Conservation (phyloP, 1,139 yeast species). For the Candida freyschussii region DNA sequence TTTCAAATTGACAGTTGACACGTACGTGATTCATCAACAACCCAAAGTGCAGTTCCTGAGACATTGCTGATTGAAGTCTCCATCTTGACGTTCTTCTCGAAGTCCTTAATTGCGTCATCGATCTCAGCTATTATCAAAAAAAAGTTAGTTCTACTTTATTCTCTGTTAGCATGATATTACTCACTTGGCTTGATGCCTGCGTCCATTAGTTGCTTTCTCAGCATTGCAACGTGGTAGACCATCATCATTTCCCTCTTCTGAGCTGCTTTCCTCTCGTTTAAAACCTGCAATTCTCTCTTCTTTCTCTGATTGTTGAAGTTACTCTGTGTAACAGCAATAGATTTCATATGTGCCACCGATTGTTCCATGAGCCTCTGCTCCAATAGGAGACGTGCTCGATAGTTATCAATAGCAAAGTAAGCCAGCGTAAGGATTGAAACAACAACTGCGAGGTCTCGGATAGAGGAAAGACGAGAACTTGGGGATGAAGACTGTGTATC, state of each 20-base stretch:
- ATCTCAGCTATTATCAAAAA: conserved; percentile 31
- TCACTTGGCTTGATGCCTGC: conserved; percentile 45
- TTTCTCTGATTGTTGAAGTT: conserved; percentile 40
- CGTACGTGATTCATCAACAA: conserved; percentile 41
- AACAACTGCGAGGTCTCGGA: conserved; percentile 26
- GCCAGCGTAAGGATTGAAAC: conserved; percentile 28
- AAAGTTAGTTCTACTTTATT: no score
- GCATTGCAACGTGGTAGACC: conserved; percentile 59
- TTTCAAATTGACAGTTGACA: conserved; percentile 18
- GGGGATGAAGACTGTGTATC: conserved; percentile 1
- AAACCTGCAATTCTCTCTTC: conserved; percentile 41
- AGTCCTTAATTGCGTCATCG: conserved; percentile 47
- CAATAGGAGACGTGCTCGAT: conserved; percentile 37
- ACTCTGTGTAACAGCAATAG: conserved; percentile 39
- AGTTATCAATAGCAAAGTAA: conserved; percentile 50
- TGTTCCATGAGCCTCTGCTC: conserved; percentile 39
- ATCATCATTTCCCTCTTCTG: conserved; percentile 53
- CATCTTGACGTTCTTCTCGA: conserved; percentile 50
- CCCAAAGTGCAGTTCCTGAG: conserved; percentile 53
- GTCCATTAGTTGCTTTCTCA: conserved; percentile 53
- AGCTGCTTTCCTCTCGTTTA: conserved; percentile 43
- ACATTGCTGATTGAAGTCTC: conserved; percentile 52
- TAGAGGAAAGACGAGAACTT: conserved; percentile 7
- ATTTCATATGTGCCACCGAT: conserved; percentile 39
- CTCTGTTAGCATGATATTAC: no score